These are phyloP conservation scores for Mycena crocata DNA, from an alignment of 768 basidiomycete genomes.

Conservation along the genomic window DNA sequence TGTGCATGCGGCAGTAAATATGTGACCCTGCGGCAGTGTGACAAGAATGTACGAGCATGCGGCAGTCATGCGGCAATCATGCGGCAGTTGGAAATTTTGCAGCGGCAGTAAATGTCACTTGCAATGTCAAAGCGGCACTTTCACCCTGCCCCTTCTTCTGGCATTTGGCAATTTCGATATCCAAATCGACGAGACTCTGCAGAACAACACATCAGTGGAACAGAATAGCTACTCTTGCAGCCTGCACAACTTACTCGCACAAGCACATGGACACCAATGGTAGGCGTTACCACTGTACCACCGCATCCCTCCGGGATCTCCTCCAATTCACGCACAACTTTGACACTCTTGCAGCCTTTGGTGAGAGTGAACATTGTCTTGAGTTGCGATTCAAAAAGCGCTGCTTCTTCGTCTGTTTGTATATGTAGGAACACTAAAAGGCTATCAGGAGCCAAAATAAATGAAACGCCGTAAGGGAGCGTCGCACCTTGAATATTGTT, in stretches of 20 bases:
- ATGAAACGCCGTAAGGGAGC: neutral
- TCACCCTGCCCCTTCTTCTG: slow-evolving; percentile 91
- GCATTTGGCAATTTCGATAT: slow-evolving; percentile 87
- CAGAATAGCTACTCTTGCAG: neutral
- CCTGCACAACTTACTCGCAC: slow-evolving; percentile 71
- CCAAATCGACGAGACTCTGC: slow-evolving; percentile 90
- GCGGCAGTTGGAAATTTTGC: too few relatives aligned
- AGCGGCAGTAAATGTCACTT: too few relatives aligned
- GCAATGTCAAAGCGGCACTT: too few relatives aligned
- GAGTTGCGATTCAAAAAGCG: slow-evolving; percentile 76
- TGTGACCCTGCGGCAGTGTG: too few relatives aligned
- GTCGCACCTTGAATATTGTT: slow-evolving; percentile 82
- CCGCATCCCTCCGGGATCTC: slow-evolving; percentile 91
- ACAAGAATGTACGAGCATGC: too few relatives aligned
- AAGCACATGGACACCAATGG: slow-evolving; percentile 81
- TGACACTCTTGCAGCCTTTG: slow-evolving; percentile 85
- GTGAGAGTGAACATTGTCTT: slow-evolving; percentile 83
- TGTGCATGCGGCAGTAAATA: too few relatives aligned
- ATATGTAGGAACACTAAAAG: slow-evolving; percentile 80
- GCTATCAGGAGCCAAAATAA: slow-evolving; percentile 18
- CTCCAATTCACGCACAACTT: slow-evolving; percentile 69
- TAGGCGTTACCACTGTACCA: slow-evolving; percentile 80
- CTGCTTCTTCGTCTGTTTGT: slow-evolving; percentile 70
- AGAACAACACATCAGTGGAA: neutral
- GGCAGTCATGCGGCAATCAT: too few relatives aligned